Percentiles rank a stretch among this genome's conserved stretches.
Evolutionary conservation across 1,284 basidiomycete genomes (phyloP).

Genomic region (Agaricales sp.): DNA sequence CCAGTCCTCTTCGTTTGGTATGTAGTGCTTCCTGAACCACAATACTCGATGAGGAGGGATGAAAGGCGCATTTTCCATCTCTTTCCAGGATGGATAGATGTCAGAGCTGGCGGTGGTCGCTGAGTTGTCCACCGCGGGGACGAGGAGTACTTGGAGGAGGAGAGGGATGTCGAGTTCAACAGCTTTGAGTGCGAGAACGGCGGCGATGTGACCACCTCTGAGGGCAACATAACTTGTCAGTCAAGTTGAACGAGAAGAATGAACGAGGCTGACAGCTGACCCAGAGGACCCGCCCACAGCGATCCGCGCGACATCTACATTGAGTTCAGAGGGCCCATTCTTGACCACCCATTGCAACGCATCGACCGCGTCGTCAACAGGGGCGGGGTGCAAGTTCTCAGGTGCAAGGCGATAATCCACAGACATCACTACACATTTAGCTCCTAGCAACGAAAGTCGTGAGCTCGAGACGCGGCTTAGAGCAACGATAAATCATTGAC

Average conservation of each 20-base stretch:
- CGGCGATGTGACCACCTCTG: slow-evolving; percentile 66
- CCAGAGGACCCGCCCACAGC: slow-evolving; percentile 64
- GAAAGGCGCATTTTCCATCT: slow-evolving; percentile 48
- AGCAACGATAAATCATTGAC: slow-evolving; percentile 22
- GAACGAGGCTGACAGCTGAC: slow-evolving; percentile 18
- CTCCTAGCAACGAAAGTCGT: slow-evolving; percentile 18
- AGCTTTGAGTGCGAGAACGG: slow-evolving; percentile 56
- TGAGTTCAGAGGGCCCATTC: slow-evolving; percentile 29
- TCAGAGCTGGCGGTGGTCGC: slow-evolving; percentile 27
- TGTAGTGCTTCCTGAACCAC: slow-evolving; percentile 63
- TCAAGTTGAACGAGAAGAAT: not conserved
- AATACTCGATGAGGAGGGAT: slow-evolving; percentile 52
- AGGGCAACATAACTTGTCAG: no score
- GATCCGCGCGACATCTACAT: slow-evolving; percentile 30
- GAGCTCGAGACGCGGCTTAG: not conserved
- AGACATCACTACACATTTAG: slow-evolving; percentile 44
- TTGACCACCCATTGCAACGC: slow-evolving; percentile 51
- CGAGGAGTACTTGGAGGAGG: slow-evolving; percentile 53
- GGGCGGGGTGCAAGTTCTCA: slow-evolving; percentile 64
- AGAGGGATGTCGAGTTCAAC: slow-evolving; percentile 38
- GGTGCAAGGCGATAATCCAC: slow-evolving; percentile 72
- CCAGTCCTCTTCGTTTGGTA: slow-evolving; percentile 50
- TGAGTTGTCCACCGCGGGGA: slow-evolving; percentile 65
- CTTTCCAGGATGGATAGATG: slow-evolving; percentile 42
- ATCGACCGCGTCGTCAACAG: slow-evolving; percentile 63